A percentile compares a stretch with the other conserved stretches of the same genome.
These are phyloP conservation scores for Microcos paniculata DNA, from an alignment of 345 rosid genomes.

Conservation along the genomic window DNA sequence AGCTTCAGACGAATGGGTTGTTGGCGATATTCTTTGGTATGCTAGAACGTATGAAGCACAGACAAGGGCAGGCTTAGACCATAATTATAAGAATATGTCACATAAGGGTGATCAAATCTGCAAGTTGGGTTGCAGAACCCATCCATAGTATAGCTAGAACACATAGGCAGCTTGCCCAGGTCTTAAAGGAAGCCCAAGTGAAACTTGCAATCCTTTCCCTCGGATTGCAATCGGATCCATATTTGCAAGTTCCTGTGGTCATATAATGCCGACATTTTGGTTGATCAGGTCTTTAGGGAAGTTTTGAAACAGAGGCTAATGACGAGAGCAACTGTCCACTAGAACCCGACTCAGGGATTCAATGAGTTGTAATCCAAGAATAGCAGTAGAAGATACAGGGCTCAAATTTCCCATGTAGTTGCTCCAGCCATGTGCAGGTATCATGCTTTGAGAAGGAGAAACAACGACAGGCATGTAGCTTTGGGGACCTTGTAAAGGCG, in stretches of 20 bases:
- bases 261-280: constrained; percentile 73
- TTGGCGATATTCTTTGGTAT: constrained; percentile 36
- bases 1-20: constrained; percentile 29
- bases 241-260: constrained; percentile 77
- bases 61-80: constrained; percentile 41
- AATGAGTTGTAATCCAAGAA: constrained; percentile 49
- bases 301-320: constrained; percentile 30
- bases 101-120: constrained; percentile 67
- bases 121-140: constrained; percentile 75
- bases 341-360: constrained; percentile 52
- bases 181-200: constrained; percentile 58
- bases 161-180: constrained; percentile 75
- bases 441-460: constrained; percentile 56
- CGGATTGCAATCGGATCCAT: constrained; percentile 84
- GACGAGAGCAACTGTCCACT: constrained; percentile 40
- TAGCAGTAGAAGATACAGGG: constrained; percentile 34
- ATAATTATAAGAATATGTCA: constrained; percentile 44
- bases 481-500: constrained; percentile 49
- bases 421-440: constrained; percentile 66
- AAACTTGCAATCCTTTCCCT: constrained; percentile 57
- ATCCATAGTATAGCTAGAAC: constrained; percentile 56
- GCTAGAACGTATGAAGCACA: constrained; percentile 37
- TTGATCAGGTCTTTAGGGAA: constrained; percentile 69
- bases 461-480: constrained; percentile 56
- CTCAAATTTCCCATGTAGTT: constrained; percentile 56